Conservation (phyloP, 495 filamentous ascomycete genomes). For the Podospora pseudopauciseta region DNA sequence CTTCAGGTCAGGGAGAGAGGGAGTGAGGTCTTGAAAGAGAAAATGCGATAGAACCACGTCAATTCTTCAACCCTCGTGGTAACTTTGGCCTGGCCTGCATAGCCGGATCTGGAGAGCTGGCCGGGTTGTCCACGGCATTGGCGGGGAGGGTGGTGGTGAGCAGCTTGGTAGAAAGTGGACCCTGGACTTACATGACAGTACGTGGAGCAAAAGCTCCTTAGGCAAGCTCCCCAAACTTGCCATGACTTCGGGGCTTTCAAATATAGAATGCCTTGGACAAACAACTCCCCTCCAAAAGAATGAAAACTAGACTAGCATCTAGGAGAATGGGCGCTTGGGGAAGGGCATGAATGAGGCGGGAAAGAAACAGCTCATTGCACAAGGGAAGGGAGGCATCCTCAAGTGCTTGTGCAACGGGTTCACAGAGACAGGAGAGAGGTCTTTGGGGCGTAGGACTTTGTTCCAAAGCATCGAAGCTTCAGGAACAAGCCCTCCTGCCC, state of each 20-base stretch:
- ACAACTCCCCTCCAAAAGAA: background rate
- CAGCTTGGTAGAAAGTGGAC: background rate
- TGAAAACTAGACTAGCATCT: background rate
- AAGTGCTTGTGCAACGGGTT: background rate
- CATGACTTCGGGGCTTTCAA: conserved; percentile 17
- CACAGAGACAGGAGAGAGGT: background rate
- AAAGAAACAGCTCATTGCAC: background rate
- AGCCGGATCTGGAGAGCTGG: background rate
- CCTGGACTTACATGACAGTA: conserved; percentile 61
- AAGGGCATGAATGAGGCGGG: background rate
- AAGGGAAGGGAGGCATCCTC: background rate
- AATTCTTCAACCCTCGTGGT: too few species aligned
- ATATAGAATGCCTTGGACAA: background rate
- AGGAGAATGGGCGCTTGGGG: background rate
- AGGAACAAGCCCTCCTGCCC: background rate
- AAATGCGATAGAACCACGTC: too few species aligned
- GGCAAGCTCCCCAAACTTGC: conserved; percentile 55
- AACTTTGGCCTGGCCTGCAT: background rate
- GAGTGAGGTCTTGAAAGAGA: background rate
- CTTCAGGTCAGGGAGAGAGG: background rate
- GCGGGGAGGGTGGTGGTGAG: background rate
- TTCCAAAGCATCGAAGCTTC: background rate
- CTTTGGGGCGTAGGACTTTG: background rate
- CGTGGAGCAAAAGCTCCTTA: conserved; percentile 73
- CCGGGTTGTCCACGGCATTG: background rate